Conservation (phyloP, 768 basidiomycete species). For the Mrakia blollopis region DNA sequence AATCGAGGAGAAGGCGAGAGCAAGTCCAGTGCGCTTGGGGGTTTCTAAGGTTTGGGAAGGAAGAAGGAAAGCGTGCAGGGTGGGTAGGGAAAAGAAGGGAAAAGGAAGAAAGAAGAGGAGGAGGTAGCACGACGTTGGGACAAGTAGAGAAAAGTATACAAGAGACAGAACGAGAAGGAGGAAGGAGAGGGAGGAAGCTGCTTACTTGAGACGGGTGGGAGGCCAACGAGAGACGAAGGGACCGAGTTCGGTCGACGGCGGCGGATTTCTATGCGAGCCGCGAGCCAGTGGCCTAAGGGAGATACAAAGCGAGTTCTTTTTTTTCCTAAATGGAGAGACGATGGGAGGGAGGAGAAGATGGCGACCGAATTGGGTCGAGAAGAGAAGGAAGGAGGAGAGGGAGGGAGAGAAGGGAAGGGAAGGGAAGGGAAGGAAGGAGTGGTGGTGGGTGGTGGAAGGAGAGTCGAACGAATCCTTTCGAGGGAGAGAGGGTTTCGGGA, state of each 20-base stretch:
- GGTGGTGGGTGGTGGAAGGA: neutral
- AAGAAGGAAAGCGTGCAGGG: neutral
- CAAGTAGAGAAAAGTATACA: too few species aligned
- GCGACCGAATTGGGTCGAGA: slow-evolving; percentile 50
- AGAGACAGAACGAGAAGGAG: too few species aligned
- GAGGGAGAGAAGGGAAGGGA: slow-evolving; percentile 42
- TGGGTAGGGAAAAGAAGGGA: too few species aligned
- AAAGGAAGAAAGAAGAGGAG: too few species aligned
- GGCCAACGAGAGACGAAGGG: too few species aligned
- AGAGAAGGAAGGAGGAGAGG: slow-evolving; percentile 93
- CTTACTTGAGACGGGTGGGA: too few species aligned
- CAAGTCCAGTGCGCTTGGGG: neutral
- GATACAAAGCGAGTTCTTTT: neutral
- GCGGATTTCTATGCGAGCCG: too few species aligned
- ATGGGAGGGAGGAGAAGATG: neutral
- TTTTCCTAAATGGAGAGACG: neutral
- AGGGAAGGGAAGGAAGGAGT: slow-evolving; percentile 30
- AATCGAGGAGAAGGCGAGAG: slow-evolving; percentile 71
- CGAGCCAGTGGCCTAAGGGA: neutral
- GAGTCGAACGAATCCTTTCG: neutral
- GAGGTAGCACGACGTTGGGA: too few species aligned
- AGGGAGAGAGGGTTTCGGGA: neutral
- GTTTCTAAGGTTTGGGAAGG: neutral
- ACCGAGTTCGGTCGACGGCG: too few species aligned
- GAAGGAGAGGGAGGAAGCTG: too few species aligned